These are phyloP conservation scores for Calonectria honghensis DNA, from an alignment of 2,329 filamentous ascomycete species.

Conservation along the genomic window DNA sequence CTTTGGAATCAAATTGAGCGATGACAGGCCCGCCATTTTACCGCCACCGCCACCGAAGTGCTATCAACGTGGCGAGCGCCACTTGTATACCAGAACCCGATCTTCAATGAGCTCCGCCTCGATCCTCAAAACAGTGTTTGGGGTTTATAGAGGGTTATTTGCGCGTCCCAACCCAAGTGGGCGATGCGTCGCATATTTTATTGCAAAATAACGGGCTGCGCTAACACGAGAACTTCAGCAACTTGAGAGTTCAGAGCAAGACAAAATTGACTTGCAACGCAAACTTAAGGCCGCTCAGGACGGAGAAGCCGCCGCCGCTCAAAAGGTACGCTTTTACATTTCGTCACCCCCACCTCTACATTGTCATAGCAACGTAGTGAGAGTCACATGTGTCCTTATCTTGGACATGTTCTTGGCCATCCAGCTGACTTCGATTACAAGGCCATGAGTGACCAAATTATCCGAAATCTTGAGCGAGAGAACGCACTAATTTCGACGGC, in stretches of 20 bases:
- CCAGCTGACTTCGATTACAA: constrained; percentile 51
- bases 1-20: neutral
- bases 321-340: constrained; percentile 68
- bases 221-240: constrained; percentile 64
- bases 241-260: constrained; percentile 75
- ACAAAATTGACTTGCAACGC: constrained; percentile 73
- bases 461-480: constrained; percentile 84
- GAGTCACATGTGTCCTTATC: no score
- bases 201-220: neutral
- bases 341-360: neutral
- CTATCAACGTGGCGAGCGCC: neutral
- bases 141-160: neutral
- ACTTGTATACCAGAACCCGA: neutral
- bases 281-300: constrained; percentile 72
- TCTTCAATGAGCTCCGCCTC: neutral
- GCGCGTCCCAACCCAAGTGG: constrained; percentile 13
- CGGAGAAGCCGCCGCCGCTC: constrained; percentile 68
- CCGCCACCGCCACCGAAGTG: neutral
- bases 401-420: neutral
- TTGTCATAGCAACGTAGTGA: neutral
- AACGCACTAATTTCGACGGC: constrained; percentile 87
- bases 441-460: constrained; percentile 72
- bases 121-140: neutral
- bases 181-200: constrained; percentile 6
- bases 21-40: neutral